A percentile compares a stretch with the other conserved stretches of the same genome.
These are phyloP conservation scores for Claviceps monticola DNA, from an alignment of 2,329 filamentous ascomycete genomes.

Conservation along the genomic window DNA sequence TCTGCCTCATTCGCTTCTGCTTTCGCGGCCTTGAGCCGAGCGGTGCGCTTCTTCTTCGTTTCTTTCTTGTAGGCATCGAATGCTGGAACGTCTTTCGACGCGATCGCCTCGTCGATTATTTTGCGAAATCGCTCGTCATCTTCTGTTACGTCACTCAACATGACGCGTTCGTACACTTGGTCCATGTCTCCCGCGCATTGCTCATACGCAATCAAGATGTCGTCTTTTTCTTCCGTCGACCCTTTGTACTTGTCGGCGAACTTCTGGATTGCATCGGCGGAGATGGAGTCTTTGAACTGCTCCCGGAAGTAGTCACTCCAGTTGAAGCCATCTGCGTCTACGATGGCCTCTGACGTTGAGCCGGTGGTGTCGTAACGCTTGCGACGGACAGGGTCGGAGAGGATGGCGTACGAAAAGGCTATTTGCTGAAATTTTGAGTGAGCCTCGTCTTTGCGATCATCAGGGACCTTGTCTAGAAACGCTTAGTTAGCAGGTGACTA, in stretches of 20 bases:
- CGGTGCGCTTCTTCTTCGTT: conserved; percentile 47
- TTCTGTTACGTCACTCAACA: conserved; percentile 70
- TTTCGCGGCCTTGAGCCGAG: conserved; percentile 45
- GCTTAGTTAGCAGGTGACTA: not conserved
- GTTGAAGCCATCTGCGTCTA: conserved; percentile 68
- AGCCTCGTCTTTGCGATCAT: conserved; percentile 54
- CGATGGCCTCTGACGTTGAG: conserved; percentile 70
- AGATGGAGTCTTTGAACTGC: conserved; percentile 68
- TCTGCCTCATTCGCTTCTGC: conserved; percentile 61
- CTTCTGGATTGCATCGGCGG: conserved; percentile 56
- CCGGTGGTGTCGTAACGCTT: conserved; percentile 83
- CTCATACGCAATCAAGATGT: conserved; percentile 65
- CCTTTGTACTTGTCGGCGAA: conserved; percentile 71
- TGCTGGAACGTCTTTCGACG: conserved; percentile 47
- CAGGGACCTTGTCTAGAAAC: conserved; percentile 56
- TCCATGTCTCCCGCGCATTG: conserved; percentile 62
- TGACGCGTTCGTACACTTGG: conserved; percentile 64
- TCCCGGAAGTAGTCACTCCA: conserved; percentile 83
- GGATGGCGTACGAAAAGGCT: conserved; percentile 85
- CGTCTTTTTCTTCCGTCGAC: conserved; percentile 70
- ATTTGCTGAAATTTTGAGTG: conserved; percentile 77
- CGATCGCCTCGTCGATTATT: conserved; percentile 73
- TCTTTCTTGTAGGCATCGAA: conserved; percentile 63
- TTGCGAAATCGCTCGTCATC: conserved; percentile 75
- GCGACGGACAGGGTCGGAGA: conserved; percentile 69